A percentile compares a stretch with the other conserved stretches of the same genome.
phyloP scores from a whole-genome alignment of 164 flowering plant genomes.

The Dillenia turbinata region DNA sequence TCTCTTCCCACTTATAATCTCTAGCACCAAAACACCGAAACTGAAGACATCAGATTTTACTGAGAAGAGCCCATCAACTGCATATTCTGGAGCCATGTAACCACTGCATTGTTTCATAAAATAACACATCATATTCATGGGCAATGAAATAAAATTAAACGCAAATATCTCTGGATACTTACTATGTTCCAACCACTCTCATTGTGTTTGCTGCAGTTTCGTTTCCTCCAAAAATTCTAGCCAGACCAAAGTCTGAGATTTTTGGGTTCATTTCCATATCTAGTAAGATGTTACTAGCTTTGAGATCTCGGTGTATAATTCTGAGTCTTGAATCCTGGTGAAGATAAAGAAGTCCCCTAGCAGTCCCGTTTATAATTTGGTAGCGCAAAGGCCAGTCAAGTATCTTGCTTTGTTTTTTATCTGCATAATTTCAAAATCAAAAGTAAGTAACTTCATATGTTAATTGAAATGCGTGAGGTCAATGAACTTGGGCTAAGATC shows the following conservation, averaged over 20 bases:
- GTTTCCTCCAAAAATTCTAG: slow-evolving; percentile 36
- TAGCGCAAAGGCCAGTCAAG: slow-evolving; percentile 38
- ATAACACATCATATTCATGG: too few relatives aligned
- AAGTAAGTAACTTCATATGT: too few relatives aligned
- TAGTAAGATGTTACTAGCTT: slow-evolving; percentile 39
- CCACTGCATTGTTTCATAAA: slow-evolving; percentile 34
- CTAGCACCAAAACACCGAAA: slow-evolving; percentile 49
- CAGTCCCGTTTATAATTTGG: slow-evolving; percentile 30
- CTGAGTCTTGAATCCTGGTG: slow-evolving; percentile 40
- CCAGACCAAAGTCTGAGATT: slow-evolving; percentile 54
- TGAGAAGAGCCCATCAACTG: slow-evolving; percentile 46
- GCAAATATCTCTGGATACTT: slow-evolving; percentile 3
- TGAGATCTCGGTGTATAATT: slow-evolving; percentile 44
- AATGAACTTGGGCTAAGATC: neutral
- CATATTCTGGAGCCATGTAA: slow-evolving; percentile 60
- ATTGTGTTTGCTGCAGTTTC: slow-evolving; percentile 30
- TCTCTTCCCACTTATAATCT: slow-evolving; percentile 48
- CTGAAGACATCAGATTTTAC: slow-evolving; percentile 54
- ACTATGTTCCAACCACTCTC: slow-evolving; percentile 50
- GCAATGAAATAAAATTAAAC: too few relatives aligned
- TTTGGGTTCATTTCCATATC: slow-evolving; percentile 41
- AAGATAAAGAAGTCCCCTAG: slow-evolving; percentile 49
- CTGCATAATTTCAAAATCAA: slow-evolving; percentile 14
- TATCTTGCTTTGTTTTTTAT: slow-evolving; percentile 12
- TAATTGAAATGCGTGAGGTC: too few relatives aligned